Evolutionary conservation across 176 grass and related monocot species (phyloP).

Genomic region (Dactylis glomerata): DNA sequence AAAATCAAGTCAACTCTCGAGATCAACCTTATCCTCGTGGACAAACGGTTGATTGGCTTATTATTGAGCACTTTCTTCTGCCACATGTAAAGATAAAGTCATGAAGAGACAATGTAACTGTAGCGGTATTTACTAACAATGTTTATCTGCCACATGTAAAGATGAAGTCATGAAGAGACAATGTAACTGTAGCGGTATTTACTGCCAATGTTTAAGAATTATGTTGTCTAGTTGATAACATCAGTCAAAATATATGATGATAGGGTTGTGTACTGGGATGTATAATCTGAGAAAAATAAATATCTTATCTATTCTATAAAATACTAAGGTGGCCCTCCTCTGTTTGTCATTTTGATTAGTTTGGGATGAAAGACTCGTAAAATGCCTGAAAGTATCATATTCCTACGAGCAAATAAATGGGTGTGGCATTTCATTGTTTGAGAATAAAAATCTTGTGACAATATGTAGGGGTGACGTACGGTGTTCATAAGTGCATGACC

Average conservation of each 20-base stretch:
- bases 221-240: background rate
- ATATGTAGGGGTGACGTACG: background rate
- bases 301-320: background rate
- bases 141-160: background rate
- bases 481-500: background rate
- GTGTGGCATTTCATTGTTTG: background rate
- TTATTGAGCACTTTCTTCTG: too few relatives aligned
- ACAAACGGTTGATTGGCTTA: too few relatives aligned
- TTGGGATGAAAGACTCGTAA: background rate
- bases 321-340: background rate
- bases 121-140: background rate
- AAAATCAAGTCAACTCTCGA: too few relatives aligned
- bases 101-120: too few relatives aligned
- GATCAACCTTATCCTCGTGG: too few relatives aligned
- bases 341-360: background rate
- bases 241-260: background rate
- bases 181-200: background rate
- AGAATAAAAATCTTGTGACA: background rate
- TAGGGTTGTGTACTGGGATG: background rate
- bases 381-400: background rate
- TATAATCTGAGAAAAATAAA: background rate
- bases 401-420: background rate
- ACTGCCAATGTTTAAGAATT: background rate
- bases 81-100: too few relatives aligned
- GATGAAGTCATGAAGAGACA: too few relatives aligned